These are phyloP conservation scores for Pythium coloratum DNA, from an alignment of 352 stramenopile species.

Conservation along the genomic window DNA sequence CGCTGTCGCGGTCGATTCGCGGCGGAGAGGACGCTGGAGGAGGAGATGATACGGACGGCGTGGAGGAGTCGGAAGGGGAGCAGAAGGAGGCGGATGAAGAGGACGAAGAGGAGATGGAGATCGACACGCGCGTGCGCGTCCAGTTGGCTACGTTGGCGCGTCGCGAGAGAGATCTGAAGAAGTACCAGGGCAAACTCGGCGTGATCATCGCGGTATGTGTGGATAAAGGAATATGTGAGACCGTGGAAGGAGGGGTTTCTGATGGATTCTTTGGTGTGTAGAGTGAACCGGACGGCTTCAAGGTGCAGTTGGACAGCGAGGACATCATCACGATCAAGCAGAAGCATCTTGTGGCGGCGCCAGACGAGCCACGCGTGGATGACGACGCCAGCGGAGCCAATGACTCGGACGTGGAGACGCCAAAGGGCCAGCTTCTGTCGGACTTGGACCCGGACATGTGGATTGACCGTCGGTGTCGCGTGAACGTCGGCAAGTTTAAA, in stretches of 20 bases:
- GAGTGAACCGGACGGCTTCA: conserved; percentile 34
- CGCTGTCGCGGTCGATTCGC: not conserved
- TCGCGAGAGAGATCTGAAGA: conserved; percentile 65
- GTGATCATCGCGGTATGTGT: conserved; percentile 53
- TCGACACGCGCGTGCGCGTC: conserved; percentile 55
- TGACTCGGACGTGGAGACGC: conserved; percentile 27
- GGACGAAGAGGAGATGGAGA: conserved; percentile 41
- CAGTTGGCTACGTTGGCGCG: conserved; percentile 48
- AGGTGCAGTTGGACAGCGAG: conserved; percentile 57
- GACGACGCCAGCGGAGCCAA: conserved; percentile 38
- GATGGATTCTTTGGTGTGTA: not conserved
- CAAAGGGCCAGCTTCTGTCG: conserved; percentile 69
- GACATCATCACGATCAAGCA: conserved; percentile 59
- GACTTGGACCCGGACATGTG: conserved; percentile 86
- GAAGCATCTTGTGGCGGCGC: conserved; percentile 44
- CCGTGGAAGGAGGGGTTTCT: conserved; percentile 4
- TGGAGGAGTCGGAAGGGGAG: conserved; percentile 39
- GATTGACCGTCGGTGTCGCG: conserved; percentile 83
- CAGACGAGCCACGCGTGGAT: conserved; percentile 32
- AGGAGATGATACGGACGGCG: conserved; percentile 27
- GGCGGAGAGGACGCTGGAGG: conserved; percentile 29
- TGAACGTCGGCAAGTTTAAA: conserved; percentile 90
- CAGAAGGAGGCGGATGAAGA: conserved; percentile 50
- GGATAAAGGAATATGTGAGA: not conserved
- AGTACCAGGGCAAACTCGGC: conserved; percentile 65